These are phyloP conservation scores for Sherardia arvensis DNA, from an alignment of 257 asterid species.

Conservation along the genomic window DNA sequence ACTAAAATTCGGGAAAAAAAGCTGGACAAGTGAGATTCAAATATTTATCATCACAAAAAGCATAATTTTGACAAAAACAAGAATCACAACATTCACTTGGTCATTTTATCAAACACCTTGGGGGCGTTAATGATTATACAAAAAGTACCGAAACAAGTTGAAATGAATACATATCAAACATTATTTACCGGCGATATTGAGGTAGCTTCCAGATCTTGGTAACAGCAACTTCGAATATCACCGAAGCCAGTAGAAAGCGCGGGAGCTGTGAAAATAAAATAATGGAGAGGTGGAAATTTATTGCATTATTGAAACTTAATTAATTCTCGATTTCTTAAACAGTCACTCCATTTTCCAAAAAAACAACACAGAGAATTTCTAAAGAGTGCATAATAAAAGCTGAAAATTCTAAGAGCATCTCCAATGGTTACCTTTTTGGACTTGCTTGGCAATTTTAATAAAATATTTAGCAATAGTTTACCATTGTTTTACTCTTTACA, in stretches of 20 bases:
- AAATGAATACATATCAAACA: neutral
- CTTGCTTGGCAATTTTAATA: too few species aligned
- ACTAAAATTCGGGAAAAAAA: neutral
- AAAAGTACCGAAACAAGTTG: neutral
- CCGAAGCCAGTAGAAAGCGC: neutral
- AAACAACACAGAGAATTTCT: too few species aligned
- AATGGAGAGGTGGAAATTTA: neutral
- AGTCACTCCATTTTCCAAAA: too few species aligned
- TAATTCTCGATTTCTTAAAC: too few species aligned
- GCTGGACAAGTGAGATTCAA: neutral
- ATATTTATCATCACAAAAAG: neutral
- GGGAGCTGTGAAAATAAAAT: neutral
- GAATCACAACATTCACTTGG: neutral
- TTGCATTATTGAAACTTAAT: too few species aligned
- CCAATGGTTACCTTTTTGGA: too few species aligned
- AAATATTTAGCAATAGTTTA: too few species aligned
- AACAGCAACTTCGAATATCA: neutral
- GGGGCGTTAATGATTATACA: neutral
- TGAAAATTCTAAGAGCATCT: too few species aligned
- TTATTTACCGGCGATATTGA: neutral
- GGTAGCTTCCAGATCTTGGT: neutral
- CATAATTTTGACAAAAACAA: neutral
- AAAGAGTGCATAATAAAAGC: too few species aligned
- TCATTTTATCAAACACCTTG: conserved; percentile 4
- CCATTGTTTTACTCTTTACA: too few species aligned